These are phyloP conservation scores for Wakefieldia striispora DNA, from an alignment of 768 basidiomycete genomes.

Conservation along the genomic window DNA sequence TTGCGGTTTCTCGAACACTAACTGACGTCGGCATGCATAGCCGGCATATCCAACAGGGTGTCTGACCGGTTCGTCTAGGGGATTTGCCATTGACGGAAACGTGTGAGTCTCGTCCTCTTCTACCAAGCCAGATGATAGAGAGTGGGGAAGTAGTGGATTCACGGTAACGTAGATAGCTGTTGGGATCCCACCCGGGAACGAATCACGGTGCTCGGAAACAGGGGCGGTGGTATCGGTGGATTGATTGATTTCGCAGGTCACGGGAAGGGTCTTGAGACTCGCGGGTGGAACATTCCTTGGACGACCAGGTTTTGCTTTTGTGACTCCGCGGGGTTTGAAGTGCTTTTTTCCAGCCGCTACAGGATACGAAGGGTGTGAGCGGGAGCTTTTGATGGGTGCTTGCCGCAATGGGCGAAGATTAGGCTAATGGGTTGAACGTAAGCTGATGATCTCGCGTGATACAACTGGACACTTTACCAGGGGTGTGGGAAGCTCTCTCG, in stretches of 20 bases:
- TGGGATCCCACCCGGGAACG: slow-evolving; percentile 6
- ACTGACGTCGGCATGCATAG: slow-evolving; percentile 27
- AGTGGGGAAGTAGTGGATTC: slow-evolving; percentile 27
- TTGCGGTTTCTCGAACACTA: slow-evolving; percentile 27
- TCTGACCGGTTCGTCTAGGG: slow-evolving; percentile 22
- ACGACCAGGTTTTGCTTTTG: slow-evolving; percentile 31
- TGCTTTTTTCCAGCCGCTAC: slow-evolving; percentile 13
- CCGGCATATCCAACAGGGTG: slow-evolving; percentile 29
- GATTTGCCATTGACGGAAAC: slow-evolving; percentile 20
- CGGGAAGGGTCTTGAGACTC: slow-evolving; percentile 7
- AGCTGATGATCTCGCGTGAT: slow-evolving; percentile 12
- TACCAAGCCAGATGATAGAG: background rate
- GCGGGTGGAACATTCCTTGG: slow-evolving; percentile 22
- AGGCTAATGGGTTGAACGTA: slow-evolving; percentile 19
- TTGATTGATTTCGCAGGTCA: slow-evolving; percentile 10
- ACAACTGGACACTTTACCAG: slow-evolving; percentile 20
- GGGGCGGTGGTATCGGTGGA: slow-evolving; percentile 2
- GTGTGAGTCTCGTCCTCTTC: slow-evolving; percentile 5
- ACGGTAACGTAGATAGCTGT: slow-evolving; percentile 17
- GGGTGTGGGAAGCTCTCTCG: slow-evolving; percentile 18
- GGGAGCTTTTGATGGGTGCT: slow-evolving; percentile 16
- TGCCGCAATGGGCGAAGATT: slow-evolving; percentile 33
- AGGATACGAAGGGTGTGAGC: slow-evolving; percentile 19
- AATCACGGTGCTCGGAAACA: slow-evolving; percentile 1
- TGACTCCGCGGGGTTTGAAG: slow-evolving; percentile 27